A percentile compares a stretch with the other conserved stretches of the same genome.
Conservation (phyloP, 352 stramenopile genomes). For the Phytophthora pisi region DNA sequence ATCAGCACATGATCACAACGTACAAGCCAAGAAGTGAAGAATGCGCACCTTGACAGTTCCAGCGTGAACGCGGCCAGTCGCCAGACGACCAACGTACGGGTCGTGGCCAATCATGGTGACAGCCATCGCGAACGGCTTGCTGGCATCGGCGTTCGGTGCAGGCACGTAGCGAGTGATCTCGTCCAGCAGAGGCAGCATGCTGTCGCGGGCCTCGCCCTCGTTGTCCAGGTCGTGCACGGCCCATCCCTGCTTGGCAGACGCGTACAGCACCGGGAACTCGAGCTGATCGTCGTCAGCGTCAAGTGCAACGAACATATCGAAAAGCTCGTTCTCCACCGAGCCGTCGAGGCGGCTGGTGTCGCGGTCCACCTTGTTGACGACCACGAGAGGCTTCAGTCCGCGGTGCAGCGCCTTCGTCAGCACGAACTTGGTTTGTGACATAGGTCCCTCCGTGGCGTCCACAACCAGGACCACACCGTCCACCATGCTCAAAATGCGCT, state of each 20-base stretch:
- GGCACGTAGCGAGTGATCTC: slow-evolving; percentile 95
- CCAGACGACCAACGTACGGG: slow-evolving; percentile 97
- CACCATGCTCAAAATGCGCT: slow-evolving; percentile 97
- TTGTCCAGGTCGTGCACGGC: slow-evolving; percentile 91
- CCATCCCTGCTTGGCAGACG: slow-evolving; percentile 96
- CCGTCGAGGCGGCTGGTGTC: slow-evolving; percentile 89
- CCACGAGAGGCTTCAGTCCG: slow-evolving; percentile 94
- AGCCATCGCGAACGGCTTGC: slow-evolving; percentile 93
- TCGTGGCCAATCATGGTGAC: slow-evolving; percentile 97
- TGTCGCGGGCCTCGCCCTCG: slow-evolving; percentile 56
- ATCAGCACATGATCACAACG: not conserved
- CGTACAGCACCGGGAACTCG: slow-evolving; percentile 97
- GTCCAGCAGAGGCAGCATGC: slow-evolving; percentile 97
- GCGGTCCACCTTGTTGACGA: slow-evolving; percentile 99
- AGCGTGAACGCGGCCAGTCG: slow-evolving; percentile 95
- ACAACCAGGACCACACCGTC: slow-evolving; percentile 98
- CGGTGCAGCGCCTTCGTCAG: slow-evolving; percentile 95
- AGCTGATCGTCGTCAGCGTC: slow-evolving; percentile 95
- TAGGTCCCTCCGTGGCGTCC: slow-evolving; percentile 96
- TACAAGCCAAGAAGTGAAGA: not conserved
- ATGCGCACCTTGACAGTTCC: slow-evolving; percentile 81
- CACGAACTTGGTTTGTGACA: slow-evolving; percentile 99
- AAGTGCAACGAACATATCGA: slow-evolving; percentile 97
- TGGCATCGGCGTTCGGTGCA: slow-evolving; percentile 79
- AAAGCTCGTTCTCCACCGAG: slow-evolving; percentile 97